phyloP scores from a whole-genome alignment of 2,329 filamentous ascomycete genomes.

The Ascomycota sp. region DNA sequence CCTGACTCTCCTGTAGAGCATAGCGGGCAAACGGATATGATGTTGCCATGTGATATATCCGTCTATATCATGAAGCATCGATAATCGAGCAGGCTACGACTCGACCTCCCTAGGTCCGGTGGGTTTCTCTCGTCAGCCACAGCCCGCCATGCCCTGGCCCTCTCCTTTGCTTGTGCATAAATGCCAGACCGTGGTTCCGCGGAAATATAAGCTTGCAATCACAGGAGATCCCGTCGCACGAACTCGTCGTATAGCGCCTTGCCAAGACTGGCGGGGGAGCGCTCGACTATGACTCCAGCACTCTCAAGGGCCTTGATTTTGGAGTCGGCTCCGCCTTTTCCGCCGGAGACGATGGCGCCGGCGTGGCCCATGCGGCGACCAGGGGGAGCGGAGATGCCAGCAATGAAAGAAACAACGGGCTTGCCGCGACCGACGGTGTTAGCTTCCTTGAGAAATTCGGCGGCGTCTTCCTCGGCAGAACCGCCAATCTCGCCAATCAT shows the following conservation, averaged over 20 bases:
- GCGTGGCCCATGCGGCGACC: conserved; percentile 97
- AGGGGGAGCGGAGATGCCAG: conserved; percentile 88
- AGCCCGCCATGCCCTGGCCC: too few relatives aligned
- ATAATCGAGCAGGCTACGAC: too few relatives aligned
- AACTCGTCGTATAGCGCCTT: conserved; percentile 91
- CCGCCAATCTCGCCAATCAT: conserved; percentile 99
- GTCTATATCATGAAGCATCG: too few relatives aligned
- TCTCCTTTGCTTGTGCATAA: too few relatives aligned
- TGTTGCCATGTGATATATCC: too few relatives aligned
- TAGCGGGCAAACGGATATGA: too few relatives aligned
- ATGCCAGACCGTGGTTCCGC: too few relatives aligned
- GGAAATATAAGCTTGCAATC: too few relatives aligned
- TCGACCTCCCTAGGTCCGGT: too few relatives aligned
- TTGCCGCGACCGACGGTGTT: conserved; percentile 71
- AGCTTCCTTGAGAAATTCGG: conserved; percentile 80
- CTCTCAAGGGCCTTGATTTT: conserved; percentile 90
- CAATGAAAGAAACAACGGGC: conserved; percentile 94
- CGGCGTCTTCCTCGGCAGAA: conserved; percentile 89
- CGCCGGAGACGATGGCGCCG: conserved; percentile 89
- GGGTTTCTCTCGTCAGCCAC: too few relatives aligned
- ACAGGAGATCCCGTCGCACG: conserved; percentile 86
- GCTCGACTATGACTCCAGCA: conserved; percentile 88
- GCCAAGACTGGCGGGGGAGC: conserved; percentile 74
- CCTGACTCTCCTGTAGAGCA: too few relatives aligned
- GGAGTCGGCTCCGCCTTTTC: conserved; percentile 92